phyloP scores from a whole-genome alignment of 768 basidiomycete species.

The Myochromella boudieri region DNA sequence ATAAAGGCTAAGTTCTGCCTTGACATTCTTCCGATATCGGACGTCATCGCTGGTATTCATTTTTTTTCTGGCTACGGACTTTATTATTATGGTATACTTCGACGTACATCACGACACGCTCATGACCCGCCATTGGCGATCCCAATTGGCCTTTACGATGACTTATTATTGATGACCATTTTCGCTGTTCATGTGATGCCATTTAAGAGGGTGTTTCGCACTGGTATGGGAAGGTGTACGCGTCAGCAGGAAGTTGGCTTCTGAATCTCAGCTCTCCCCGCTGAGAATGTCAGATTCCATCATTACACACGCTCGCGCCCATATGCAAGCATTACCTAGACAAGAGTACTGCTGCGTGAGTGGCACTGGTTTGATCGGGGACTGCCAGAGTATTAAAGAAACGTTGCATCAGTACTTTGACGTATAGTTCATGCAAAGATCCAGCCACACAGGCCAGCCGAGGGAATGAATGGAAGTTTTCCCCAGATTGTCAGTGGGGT shows the following conservation, averaged over 20 bases:
- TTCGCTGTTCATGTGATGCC: slow-evolving; percentile 15
- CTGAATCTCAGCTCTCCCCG: background rate
- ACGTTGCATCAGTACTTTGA: slow-evolving; percentile 44
- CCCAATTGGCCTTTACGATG: slow-evolving; percentile 25
- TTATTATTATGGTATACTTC: slow-evolving; percentile 27
- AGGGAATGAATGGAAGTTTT: slow-evolving; percentile 17
- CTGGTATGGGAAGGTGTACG: slow-evolving; percentile 6
- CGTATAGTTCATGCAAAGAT: background rate
- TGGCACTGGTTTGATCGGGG: slow-evolving; percentile 17
- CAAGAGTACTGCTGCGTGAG: slow-evolving; percentile 11
- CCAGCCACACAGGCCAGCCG: no score
- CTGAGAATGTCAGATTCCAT: slow-evolving; percentile 12
- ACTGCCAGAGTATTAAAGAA: slow-evolving; percentile 41
- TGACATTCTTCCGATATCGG: slow-evolving; percentile 18
- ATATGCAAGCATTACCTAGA: slow-evolving; percentile 14
- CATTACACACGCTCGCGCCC: slow-evolving; percentile 6
- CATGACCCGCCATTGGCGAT: slow-evolving; percentile 24
- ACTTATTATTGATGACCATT: slow-evolving; percentile 21
- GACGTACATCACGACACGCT: slow-evolving; percentile 34
- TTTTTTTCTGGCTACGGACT: slow-evolving; percentile 27
- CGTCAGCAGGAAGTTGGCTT: slow-evolving; percentile 4
- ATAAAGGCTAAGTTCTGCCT: slow-evolving; percentile 48
- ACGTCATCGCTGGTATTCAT: slow-evolving; percentile 25
- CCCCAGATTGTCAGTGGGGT: slow-evolving; percentile 5
- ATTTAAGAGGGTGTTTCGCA: slow-evolving; percentile 3